Percentiles rank a stretch among this genome's conserved stretches.
Conservation (phyloP, 2,329 filamentous ascomycete species). For the Pyrenochaeta sp. region DNA sequence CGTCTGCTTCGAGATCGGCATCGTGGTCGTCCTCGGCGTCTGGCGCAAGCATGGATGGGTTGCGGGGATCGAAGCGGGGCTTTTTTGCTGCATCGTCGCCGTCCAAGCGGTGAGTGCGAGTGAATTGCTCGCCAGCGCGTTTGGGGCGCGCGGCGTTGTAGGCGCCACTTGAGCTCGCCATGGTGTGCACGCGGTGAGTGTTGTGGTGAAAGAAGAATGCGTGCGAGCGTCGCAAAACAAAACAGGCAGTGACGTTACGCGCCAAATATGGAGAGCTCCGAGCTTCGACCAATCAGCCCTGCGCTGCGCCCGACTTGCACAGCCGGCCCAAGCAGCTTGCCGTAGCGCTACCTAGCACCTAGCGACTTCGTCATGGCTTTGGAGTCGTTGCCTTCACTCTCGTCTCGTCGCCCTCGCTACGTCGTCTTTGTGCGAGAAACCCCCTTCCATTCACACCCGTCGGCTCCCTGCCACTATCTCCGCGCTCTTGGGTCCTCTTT, state of each 20-base stretch:
- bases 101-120: slow-evolving; percentile 74
- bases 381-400: not conserved
- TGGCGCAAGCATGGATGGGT: slow-evolving; percentile 88
- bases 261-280: slow-evolving; percentile 16
- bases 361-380: slow-evolving; percentile 1
- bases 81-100: slow-evolving; percentile 69
- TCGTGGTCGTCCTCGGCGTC: slow-evolving; percentile 79
- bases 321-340: slow-evolving; percentile 20
- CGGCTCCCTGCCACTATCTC: not conserved
- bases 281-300: slow-evolving; percentile 25
- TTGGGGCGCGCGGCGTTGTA: slow-evolving; percentile 74
- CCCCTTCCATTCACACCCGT: not conserved
- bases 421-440: not conserved
- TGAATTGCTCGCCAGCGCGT: slow-evolving; percentile 81
- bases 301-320: slow-evolving; percentile 9
- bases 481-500: not conserved
- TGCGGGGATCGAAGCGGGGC: slow-evolving; percentile 91
- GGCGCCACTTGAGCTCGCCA: slow-evolving; percentile 38
- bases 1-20: slow-evolving; percentile 84
- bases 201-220: not conserved
- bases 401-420: not conserved
- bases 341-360: slow-evolving; percentile 25
- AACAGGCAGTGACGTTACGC: slow-evolving; percentile 22
- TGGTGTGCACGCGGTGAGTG: slow-evolving; percentile 6
- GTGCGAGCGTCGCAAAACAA: slow-evolving; percentile 1